Base-by-base conservation (phyloP, 2,329 filamentous ascomycete species). In the Epichloe sylvatica region DNA sequence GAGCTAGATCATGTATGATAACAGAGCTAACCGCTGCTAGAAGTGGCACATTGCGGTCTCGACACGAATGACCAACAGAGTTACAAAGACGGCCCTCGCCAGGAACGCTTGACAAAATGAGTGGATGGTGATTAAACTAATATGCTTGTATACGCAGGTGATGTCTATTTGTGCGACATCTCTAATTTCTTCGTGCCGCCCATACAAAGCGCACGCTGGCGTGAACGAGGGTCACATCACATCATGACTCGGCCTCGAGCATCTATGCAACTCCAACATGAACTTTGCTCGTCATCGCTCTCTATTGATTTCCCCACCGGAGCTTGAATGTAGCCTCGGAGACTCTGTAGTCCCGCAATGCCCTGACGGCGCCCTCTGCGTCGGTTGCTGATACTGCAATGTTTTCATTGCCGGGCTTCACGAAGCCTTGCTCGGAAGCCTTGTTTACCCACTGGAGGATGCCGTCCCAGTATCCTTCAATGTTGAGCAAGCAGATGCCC, bases 391-490 rank as follows among this genome's bases (percentile, higher is more conserved):
- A 86, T 1, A 84, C 81, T 57, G 97, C 68, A 55, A 98, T 97
- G 11, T 76, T 72, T 45, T 76, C 78, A 66, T 90, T 91, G 19
- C 71, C 77, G 35, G 72, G 67, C 48, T 76, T 76, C 45, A 98
- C 81, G 62, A 96, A 97, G 1, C 86, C 86, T 53, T 83, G 77
- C 49, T 76, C 70, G 4, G 92, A 83, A 8, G 85, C 82, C 55
- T 79, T 85, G 61, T 76, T 73, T 52, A 96, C 80, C 91, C 90
- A 96, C 46, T 76, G 68, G 51, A 96, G 66, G 54, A 98, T 70
- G 0, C 89, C 89, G 65, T 94, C 84, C 78, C 90, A 98, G 68
- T 94, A 97, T 0, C 89, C 88, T 49, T 90, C 81, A 25, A 96
- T 76, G 65, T 97, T 97, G 57, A 86, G 79, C 45, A 96, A 71